Conservation (phyloP, 495 filamentous ascomycete genomes). For the Aspergillus ellipticus region DNA sequence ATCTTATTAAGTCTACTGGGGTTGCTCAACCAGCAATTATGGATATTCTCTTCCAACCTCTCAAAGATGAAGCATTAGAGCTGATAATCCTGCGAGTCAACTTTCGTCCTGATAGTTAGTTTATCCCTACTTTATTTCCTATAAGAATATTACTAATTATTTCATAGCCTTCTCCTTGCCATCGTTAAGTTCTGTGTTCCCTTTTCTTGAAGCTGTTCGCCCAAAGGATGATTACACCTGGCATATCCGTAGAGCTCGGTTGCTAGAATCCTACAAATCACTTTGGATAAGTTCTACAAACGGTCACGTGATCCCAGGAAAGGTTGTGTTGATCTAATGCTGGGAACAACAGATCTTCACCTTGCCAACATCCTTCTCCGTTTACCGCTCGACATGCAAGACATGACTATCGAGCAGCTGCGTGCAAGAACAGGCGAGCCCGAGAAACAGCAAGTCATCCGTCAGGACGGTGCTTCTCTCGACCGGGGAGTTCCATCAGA, state of each 20-base stretch:
- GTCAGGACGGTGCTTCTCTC: constrained; percentile 3
- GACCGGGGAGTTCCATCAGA: neutral
- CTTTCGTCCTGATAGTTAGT: neutral
- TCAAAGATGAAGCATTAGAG: neutral
- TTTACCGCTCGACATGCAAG: neutral
- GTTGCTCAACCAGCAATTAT: neutral
- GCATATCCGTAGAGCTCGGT: constrained; percentile 9
- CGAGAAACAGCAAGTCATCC: neutral
- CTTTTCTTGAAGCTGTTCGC: constrained; percentile 7
- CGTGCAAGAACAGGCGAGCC: neutral
- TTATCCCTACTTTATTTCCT: neutral
- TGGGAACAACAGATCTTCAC: constrained; percentile 2
- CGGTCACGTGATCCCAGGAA: neutral
- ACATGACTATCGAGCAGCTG: constrained; percentile 2
- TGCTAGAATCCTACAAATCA: constrained; percentile 2
- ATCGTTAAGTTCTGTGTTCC: constrained; percentile 7
- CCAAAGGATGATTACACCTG: constrained; percentile 3
- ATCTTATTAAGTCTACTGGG: neutral
- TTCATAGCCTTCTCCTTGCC: constrained; percentile 7
- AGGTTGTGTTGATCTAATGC: no score
- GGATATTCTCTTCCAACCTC: neutral
- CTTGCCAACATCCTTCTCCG: constrained; percentile 7
- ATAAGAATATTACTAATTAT: constrained; percentile 4
- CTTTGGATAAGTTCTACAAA: constrained; percentile 1
- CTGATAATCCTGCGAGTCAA: neutral